phyloP scores from a whole-genome alignment of 1,284 basidiomycete genomes.

The Wolfiporia cocos region DNA sequence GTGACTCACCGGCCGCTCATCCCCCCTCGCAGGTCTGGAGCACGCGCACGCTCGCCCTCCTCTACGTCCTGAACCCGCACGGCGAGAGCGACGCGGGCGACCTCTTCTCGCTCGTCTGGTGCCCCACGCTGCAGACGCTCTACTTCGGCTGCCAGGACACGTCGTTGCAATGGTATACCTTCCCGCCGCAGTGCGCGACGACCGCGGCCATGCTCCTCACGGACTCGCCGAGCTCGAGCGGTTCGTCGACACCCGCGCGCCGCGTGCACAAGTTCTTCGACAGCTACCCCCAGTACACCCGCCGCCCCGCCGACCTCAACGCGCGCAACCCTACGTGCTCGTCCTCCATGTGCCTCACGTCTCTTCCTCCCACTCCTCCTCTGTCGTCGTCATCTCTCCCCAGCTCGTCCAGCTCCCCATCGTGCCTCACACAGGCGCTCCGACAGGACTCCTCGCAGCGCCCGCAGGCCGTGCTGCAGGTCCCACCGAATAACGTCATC shows the following conservation, averaged over 20 bases:
- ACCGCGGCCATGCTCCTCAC: slow-evolving; percentile 9
- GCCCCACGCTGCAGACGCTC: slow-evolving; percentile 60
- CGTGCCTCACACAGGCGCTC: slow-evolving; percentile 13
- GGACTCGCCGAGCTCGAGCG: slow-evolving; percentile 28
- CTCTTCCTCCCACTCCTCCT: slow-evolving; percentile 14
- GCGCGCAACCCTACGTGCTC: slow-evolving; percentile 42
- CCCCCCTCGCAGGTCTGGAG: slow-evolving; percentile 72
- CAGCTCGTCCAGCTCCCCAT: slow-evolving; percentile 7
- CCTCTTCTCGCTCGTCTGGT: slow-evolving; percentile 87
- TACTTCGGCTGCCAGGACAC: slow-evolving; percentile 92
- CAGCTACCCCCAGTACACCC: slow-evolving; percentile 66
- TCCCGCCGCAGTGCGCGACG: slow-evolving; percentile 29
- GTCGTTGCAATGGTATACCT: slow-evolving; percentile 80
- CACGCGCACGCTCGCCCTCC: slow-evolving; percentile 58
- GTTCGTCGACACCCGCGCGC: slow-evolving; percentile 38
- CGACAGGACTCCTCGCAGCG: slow-evolving; percentile 26
- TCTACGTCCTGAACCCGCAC: slow-evolving; percentile 82
- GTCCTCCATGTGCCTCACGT: too few species aligned
- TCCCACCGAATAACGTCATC: slow-evolving; percentile 66
- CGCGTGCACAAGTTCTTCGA: slow-evolving; percentile 78
- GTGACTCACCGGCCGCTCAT: background rate
- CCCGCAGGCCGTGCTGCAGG: slow-evolving; percentile 35
- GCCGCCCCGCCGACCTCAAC: slow-evolving; percentile 54
- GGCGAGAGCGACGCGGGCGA: slow-evolving; percentile 85
- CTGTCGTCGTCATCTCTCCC: slow-evolving; percentile 10